Evolutionary conservation across 768 basidiomycete species (phyloP), one percentile per base, ranked within the genome.

Genomic region (Crepidotus variabilis): DNA sequence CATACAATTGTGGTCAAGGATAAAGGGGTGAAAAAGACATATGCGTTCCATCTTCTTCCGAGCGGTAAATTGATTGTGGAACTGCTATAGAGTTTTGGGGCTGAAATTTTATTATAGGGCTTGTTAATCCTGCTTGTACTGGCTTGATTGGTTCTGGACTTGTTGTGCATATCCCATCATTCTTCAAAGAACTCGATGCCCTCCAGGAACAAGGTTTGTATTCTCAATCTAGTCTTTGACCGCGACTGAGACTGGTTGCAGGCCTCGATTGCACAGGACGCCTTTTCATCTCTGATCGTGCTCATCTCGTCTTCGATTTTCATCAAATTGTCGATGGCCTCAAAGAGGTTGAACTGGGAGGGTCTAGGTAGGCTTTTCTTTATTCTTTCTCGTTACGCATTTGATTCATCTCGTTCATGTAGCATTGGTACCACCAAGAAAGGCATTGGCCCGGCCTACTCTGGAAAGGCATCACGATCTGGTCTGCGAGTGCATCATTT

Each of bases 251-350:
- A 53, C 46, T 24, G 10, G 18, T 50, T 10, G n/a, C n/a, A 97
- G 95, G 96, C 18, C 83, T 99, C 43, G 80, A 89, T 65, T 96
- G 92, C 72, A 82, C 83, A 10, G 81, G 82, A 56, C 87, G 97
- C 33, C 73, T 99, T 18, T 90, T 97, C 69, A 80, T 99, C 63
- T 98, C 96, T 22, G 94, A 98, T 74, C 88, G 97, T 60, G 93
- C 97, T 2, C 93, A 96, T 60, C 86, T 99, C 58, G 97, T 99
- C 33, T 94, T 99, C 67, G 97, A 98, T 69, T 98, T 99, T 72
- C 97, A 99, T 73, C 97, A 99, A 76, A 98, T 98, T 66, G 97
- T 98, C 24, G 97, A 99, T 68, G 97, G 97, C 5, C 76, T 99
- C 66, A 99, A 98, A 71, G 97, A 99, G 71, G 92, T 94, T 36